A percentile compares a stretch with the other conserved stretches of the same genome.
phyloP scores from a whole-genome alignment of 2,329 filamentous ascomycete species.

The Claviceps sp. region DNA sequence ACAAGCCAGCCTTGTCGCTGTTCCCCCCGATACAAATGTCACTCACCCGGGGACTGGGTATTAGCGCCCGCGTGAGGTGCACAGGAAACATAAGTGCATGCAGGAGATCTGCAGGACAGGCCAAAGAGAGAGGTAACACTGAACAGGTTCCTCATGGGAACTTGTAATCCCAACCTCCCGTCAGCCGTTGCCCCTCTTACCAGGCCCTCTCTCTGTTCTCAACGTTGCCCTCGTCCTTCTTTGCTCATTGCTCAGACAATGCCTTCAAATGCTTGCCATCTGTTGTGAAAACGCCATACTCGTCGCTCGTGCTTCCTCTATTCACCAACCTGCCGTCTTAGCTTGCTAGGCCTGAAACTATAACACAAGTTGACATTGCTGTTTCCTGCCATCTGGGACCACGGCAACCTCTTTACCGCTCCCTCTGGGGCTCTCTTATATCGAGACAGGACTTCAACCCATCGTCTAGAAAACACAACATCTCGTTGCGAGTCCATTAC shows the following conservation, averaged over 20 bases:
- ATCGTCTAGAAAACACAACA: background rate
- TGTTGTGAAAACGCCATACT: background rate
- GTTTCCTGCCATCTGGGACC: too few species aligned
- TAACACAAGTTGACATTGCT: background rate
- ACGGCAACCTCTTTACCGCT: too few species aligned
- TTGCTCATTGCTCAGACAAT: background rate
- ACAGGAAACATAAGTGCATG: too few species aligned
- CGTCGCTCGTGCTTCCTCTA: background rate
- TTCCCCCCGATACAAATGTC: background rate
- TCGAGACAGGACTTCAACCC: too few species aligned
- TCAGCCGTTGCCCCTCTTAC: background rate
- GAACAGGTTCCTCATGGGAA: background rate
- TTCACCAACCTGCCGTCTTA: background rate
- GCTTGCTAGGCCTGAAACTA: conserved; percentile 1
- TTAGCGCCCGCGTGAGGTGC: background rate
- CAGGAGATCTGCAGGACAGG: background rate
- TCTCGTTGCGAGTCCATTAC: background rate
- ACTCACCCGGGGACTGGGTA: background rate
- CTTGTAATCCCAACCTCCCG: background rate
- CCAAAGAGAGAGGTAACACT: background rate
- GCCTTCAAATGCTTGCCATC: background rate
- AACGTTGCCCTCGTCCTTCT: background rate
- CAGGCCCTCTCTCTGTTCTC: background rate
- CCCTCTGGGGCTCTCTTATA: too few species aligned
- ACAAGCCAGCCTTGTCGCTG: background rate